A percentile compares a stretch with the other conserved stretches of the same genome.
phyloP scores from a whole-genome alignment of 805 yeast genomes.

The Soucietia sequanensis region DNA sequence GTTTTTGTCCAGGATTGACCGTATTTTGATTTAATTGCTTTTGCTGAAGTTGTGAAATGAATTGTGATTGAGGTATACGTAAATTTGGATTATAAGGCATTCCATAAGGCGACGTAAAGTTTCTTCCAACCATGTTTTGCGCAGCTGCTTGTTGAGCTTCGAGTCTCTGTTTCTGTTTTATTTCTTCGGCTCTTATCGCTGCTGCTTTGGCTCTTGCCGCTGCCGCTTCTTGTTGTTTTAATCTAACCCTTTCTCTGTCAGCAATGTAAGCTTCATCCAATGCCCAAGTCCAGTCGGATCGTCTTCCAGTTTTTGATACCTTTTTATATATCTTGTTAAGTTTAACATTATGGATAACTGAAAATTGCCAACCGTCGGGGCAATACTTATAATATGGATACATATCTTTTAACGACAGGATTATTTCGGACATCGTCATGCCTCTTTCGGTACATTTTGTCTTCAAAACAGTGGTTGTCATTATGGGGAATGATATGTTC shows the following conservation, averaged over 20 bases:
- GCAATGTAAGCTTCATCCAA: constrained; percentile 81
- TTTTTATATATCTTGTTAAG: constrained; percentile 82
- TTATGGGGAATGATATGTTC: constrained; percentile 70
- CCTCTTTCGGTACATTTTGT: constrained; percentile 68
- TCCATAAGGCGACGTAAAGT: constrained; percentile 24
- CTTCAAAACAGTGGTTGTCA: constrained; percentile 77
- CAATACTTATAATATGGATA: constrained; percentile 93
- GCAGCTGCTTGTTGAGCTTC: constrained; percentile 26
- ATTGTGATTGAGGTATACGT: constrained; percentile 19
- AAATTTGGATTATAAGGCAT: constrained; percentile 17
- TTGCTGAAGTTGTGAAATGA: constrained; percentile 19
- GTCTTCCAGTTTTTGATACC: constrained; percentile 55
- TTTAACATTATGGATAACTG: constrained; percentile 86
- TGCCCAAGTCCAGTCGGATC: constrained; percentile 93
- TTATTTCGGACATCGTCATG: constrained; percentile 64
- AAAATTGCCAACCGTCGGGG: constrained; percentile 97
- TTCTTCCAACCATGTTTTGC: constrained; percentile 23
- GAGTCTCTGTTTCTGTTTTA: constrained; percentile 42
- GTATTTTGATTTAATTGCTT: constrained; percentile 10
- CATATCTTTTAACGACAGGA: constrained; percentile 79
- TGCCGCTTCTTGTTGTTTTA: constrained; percentile 62
- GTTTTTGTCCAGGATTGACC: constrained; percentile 20
- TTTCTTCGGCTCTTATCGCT: constrained; percentile 51
- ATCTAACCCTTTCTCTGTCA: constrained; percentile 74
- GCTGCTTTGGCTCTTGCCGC: constrained; percentile 59